Conservation (phyloP, 1,284 basidiomycete genomes). For the Cryptococcus sp. region DNA sequence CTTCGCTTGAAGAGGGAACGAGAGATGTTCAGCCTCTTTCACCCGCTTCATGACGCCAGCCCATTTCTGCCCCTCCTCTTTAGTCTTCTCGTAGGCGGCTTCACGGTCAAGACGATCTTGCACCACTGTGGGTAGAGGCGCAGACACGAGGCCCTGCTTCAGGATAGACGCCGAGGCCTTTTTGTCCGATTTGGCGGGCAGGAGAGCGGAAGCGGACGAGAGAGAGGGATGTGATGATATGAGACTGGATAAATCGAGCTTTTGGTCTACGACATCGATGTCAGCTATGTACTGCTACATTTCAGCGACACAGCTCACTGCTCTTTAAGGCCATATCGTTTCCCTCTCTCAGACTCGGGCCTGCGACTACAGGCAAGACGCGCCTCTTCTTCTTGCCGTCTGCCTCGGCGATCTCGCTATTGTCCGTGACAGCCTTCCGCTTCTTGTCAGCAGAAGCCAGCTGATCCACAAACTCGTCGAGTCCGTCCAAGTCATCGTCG, state of each 20-base stretch:
- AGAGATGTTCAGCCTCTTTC: constrained; percentile 86
- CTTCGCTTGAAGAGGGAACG: constrained; percentile 86
- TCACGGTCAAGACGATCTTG: constrained; percentile 90
- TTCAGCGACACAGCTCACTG: constrained; percentile 32
- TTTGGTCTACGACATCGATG: constrained; percentile 33
- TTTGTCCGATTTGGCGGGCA: constrained; percentile 38
- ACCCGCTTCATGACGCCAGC: constrained; percentile 84
- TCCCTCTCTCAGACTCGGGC: constrained; percentile 39
- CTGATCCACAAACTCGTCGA: constrained; percentile 70
- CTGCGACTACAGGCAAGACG: constrained; percentile 51
- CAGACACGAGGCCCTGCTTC: constrained; percentile 68
- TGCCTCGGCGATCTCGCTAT: constrained; percentile 49
- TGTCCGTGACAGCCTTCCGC: constrained; percentile 60
- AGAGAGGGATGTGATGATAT: constrained; percentile 64
- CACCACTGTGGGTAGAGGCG: constrained; percentile 80
- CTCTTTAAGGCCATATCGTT: constrained; percentile 42
- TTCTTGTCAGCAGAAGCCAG: constrained; percentile 68
- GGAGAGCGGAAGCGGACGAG: constrained; percentile 56
- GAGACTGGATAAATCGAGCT: constrained; percentile 55
- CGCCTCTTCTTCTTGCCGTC: constrained; percentile 62
- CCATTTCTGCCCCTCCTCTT: constrained; percentile 93
- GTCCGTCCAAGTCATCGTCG: constrained; percentile 61
- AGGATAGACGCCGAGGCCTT: constrained; percentile 61
- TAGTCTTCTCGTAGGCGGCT: constrained; percentile 91
- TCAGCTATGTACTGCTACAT: constrained; percentile 6